Conservation (phyloP, 129 eudicot genomes). For the Glebionis coronaria region DNA sequence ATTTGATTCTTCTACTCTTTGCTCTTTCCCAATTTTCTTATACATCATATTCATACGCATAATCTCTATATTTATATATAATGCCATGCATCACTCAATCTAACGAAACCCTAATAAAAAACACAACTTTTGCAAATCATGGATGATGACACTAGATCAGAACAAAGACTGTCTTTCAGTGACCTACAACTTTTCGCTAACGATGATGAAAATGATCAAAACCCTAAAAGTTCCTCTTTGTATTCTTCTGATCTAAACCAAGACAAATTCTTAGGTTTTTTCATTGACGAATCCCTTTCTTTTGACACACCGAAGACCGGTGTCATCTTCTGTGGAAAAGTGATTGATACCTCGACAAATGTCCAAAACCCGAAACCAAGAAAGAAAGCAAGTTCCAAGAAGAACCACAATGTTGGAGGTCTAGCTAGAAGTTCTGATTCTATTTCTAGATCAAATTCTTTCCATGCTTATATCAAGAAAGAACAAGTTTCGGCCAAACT, state of each 20-base stretch:
- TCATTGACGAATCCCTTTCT: not conserved
- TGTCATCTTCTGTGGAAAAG: conserved; percentile 18
- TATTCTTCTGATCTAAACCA: not conserved
- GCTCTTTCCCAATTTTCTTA: too few species aligned
- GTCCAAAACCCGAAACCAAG: not conserved
- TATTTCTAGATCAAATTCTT: too few species aligned
- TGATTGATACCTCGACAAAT: conserved; percentile 11
- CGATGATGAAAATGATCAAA: not conserved
- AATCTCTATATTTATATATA: too few species aligned
- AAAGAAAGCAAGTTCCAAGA: not conserved
- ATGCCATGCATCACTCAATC: not conserved
- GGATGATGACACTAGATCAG: conserved; percentile 11
- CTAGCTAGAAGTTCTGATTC: conserved; percentile 2
- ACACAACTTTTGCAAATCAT: not conserved
- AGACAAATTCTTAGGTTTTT: conserved; percentile 16
- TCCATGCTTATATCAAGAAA: not conserved
- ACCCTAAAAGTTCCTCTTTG: not conserved
- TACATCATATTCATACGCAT: too few species aligned
- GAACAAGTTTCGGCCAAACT: too few species aligned
- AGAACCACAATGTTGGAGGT: not conserved
- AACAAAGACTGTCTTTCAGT: conserved; percentile 27
- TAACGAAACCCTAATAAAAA: not conserved
- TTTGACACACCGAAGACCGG: not conserved
- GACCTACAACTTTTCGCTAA: conserved; percentile 12
- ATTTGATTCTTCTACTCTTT: too few species aligned